Base-by-base conservation (phyloP, 192 early-diverging fungal genomes). In the Backusella parvicylindrica region DNA sequence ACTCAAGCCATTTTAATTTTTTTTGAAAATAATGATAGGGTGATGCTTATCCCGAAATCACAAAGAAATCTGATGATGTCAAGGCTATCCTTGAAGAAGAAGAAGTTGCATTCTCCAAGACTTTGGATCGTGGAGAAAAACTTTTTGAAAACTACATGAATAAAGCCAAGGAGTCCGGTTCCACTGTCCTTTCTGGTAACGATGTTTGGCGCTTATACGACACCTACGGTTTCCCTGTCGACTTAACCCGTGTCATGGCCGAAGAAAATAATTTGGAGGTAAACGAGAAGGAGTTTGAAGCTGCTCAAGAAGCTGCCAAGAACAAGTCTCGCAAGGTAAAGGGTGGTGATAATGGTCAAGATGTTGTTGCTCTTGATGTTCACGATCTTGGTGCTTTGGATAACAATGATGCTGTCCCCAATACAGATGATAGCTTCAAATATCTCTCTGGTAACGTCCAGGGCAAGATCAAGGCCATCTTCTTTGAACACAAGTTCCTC, bases 171-270 rank as follows among this genome's bases (percentile, higher is more conserved):
- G 85, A 93, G 49, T 72, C 89, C 23, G 87, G 88, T 37, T 73
- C 84, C 38, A 88, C 64, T 5, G 80, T 85, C 15, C 87, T 99
- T 36, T 89, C 91, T 26, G 98, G 98, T 36, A 88, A 88, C 50
- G 94, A 95, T 82, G 98, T 95, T 11, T 99, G 96, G 96, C 89
- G 95, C n/a, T 82, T 99, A 80, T 99, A 99, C 75, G 98, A 98
- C 78, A 99, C 98, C 15, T 99, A 95, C 80, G 98, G 98, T 35
- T 99, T 99, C 91, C 98, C 98, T 5, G 94, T 97, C 1, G 98
- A 99, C 81, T 87, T 99, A 64, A 99, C 98, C 12, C 92, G 94
- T 60, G 81, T 99, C 65, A 98, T 99, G 96, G 96, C 98, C n/a
- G 95, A 99, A 84, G 98, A 99, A 81, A 91, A 90, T 79, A 94